phyloP scores from a whole-genome alignment of 164 flowering plant genomes.

The Piper longum region DNA sequence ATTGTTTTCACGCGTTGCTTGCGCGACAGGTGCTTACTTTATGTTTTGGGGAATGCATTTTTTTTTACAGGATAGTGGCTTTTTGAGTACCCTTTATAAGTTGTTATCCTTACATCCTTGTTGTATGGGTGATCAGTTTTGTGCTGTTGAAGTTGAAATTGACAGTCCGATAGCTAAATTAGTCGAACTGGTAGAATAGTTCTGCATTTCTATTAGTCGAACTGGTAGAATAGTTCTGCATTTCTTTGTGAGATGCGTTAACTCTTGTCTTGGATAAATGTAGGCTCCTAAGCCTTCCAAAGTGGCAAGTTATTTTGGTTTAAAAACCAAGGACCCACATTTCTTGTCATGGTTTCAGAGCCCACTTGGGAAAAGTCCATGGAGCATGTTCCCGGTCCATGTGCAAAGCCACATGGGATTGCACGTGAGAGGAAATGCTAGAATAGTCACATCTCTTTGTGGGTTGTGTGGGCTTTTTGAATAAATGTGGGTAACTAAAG shows the following conservation, averaged over 20 bases:
- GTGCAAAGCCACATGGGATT: no score
- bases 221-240: background rate
- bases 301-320: no score
- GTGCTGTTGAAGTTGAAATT: background rate
- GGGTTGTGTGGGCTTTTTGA: no score
- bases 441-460: no score
- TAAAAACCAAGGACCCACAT: no score
- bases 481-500: no score
- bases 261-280: background rate
- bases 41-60: background rate
- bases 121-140: background rate
- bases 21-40: slow-evolving; percentile 29
- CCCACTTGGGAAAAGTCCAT: no score
- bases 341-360: no score
- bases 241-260: background rate
- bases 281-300: no score
- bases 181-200: background rate
- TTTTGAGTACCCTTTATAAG: background rate
- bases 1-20: slow-evolving; percentile 67
- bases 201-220: no score
- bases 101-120: background rate
- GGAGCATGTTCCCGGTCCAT: no score
- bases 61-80: background rate
- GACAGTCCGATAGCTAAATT: background rate
- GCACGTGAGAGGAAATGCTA: no score